Base-by-base conservation (phyloP, 2,329 filamentous ascomycete species). In the Cladophialophora yegresii region DNA sequence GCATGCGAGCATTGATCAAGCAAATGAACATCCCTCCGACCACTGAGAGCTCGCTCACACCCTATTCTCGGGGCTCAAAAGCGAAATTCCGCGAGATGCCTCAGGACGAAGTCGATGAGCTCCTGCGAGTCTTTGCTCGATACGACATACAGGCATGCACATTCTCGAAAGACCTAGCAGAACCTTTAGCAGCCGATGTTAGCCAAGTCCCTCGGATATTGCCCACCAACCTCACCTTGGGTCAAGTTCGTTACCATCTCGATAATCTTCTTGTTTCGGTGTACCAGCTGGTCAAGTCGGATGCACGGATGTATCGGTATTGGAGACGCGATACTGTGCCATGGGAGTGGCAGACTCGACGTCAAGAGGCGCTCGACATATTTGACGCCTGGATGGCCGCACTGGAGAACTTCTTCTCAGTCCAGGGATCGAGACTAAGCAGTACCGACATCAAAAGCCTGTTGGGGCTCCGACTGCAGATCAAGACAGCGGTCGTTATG, bases 141-240 rank as follows among this genome's bases (percentile, higher is more conserved):
- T 71, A 72, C 55, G 71, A 72, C 53, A 70, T 72, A 49, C 71
- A 72, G 60, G 71, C 71, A 13, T 72, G 71, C 54, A 72, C 71
- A 2, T 72, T 72, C 49, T 69, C 68, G 45, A 72, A 72, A 61
- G 63, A 66, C 13, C 45, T 49, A 16, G 67, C 70, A 10, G 69
- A 71, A 54, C 65, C 62, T 33, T 45, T 72, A 33, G 43, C 50
- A 26, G 64, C 65, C 49, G 60, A 54, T 26, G 23, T 66, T 16
- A 56, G 56, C 47, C 45, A 59, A 26, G 58, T 71, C n/a, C 70
- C 71, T 13, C 57, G 58, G 20, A 61, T 67, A 13, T 63, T 67
- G 12, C 67, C 71, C 9, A 68, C 69, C n/a, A 60, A 63, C 26
- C 59, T 72, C 20, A 69, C 58, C 6, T 53, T 72, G 54, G 30